Evolutionary conservation across 345 rosid genomes (phyloP).

Genomic region (Brassica cretica): DNA sequence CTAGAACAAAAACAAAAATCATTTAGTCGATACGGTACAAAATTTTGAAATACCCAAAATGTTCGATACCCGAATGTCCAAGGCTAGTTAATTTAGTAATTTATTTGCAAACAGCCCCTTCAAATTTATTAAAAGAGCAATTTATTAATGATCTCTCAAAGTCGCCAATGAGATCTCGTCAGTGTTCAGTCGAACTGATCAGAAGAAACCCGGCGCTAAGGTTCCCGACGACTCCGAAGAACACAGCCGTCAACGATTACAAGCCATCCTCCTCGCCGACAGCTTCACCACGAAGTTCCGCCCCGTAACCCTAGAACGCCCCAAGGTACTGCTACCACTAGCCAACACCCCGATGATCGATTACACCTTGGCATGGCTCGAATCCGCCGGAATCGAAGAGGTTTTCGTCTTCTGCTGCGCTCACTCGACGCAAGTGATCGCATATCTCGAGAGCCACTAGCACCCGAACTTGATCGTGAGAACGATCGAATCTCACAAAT

Average conservation of each 20-base stretch:
- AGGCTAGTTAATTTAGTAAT: too few species aligned
- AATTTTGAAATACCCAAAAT: too few species aligned
- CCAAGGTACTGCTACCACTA: constrained; percentile 81
- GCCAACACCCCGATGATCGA: constrained; percentile 84
- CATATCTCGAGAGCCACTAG: constrained; percentile 59
- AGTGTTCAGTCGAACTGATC: constrained; percentile 22
- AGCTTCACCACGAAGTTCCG: constrained; percentile 95
- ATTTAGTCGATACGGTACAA: too few species aligned
- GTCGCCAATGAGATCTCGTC: too few species aligned
- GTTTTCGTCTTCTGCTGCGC: constrained; percentile 94
- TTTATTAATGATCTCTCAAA: too few species aligned
- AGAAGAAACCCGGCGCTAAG: constrained; percentile 64
- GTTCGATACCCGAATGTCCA: too few species aligned
- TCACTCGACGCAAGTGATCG: constrained; percentile 75
- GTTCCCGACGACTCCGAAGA: constrained; percentile 71
- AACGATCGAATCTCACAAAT: constrained; percentile 77
- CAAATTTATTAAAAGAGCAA: too few species aligned
- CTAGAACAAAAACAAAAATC: too few species aligned
- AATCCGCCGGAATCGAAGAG: constrained; percentile 83
- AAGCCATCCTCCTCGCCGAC: constrained; percentile 87
- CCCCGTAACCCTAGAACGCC: constrained; percentile 96
- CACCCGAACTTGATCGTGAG: constrained; percentile 44
- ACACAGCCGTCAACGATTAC: constrained; percentile 61
- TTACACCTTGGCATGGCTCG: constrained; percentile 89
- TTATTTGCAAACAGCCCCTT: too few species aligned